These are phyloP conservation scores for Ciborinia camelliae DNA, from an alignment of 2,329 filamentous ascomycete genomes.

Conservation along the genomic window DNA sequence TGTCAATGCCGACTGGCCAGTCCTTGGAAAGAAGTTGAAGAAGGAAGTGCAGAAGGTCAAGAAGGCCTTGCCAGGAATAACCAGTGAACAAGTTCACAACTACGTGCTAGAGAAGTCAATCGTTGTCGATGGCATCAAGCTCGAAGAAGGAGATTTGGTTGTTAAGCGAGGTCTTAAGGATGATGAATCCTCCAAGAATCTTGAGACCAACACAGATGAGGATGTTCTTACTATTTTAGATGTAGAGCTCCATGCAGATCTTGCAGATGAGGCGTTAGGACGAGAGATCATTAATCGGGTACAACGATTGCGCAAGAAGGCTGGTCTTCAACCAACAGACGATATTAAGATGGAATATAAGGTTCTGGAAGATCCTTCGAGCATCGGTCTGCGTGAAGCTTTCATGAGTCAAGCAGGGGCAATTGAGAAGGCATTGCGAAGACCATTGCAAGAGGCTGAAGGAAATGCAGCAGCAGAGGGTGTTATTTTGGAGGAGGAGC, in stretches of 20 bases:
- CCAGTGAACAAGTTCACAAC: constrained; percentile 73
- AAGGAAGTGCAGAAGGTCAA: constrained; percentile 91
- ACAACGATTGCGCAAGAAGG: constrained; percentile 90
- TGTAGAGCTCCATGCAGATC: constrained; percentile 73
- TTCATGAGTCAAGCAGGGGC: constrained; percentile 64
- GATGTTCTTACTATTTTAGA: constrained; percentile 93
- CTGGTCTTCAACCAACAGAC: constrained; percentile 83
- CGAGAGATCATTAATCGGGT: constrained; percentile 92
- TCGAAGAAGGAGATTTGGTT: constrained; percentile 77
- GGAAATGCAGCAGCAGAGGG: constrained; percentile 39
- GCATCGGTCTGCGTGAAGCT: constrained; percentile 65
- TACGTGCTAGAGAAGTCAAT: constrained; percentile 75
- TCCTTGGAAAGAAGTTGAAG: constrained; percentile 93
- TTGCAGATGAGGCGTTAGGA: constrained; percentile 83
- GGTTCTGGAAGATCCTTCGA: constrained; percentile 74
- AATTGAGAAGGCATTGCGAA: constrained; percentile 74
- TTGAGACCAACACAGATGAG: constrained; percentile 84
- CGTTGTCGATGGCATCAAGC: constrained; percentile 77
- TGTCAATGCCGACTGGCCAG: constrained; percentile 87
- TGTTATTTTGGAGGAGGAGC: constrained; percentile 76
- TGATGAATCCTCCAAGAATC: constrained; percentile 64
- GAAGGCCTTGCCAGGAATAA: constrained; percentile 78
- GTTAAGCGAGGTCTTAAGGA: constrained; percentile 78
- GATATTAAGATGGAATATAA: constrained; percentile 94
- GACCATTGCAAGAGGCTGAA: constrained; percentile 46